These are phyloP conservation scores for Pseudoneurospora amorphoporcata DNA, from an alignment of 495 filamentous ascomycete species.

Conservation along the genomic window DNA sequence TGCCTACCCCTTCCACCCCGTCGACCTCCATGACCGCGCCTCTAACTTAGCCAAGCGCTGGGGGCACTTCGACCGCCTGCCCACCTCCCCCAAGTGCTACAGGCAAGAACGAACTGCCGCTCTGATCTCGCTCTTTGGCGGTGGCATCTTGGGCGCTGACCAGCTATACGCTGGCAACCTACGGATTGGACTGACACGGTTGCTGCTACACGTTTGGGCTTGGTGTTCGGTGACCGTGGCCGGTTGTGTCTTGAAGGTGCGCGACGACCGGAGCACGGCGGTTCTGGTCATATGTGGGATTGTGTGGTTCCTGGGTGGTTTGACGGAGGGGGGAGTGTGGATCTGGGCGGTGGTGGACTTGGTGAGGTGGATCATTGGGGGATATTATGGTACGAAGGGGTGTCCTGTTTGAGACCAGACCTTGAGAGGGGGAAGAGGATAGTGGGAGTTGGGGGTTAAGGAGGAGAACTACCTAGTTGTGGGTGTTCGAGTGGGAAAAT, in stretches of 20 bases:
- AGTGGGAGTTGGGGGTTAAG: not conserved
- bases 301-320: not conserved
- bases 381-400: not conserved
- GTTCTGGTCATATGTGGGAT: not conserved
- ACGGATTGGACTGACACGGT: not conserved
- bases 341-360: not conserved
- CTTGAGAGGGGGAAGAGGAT: not conserved
- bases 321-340: not conserved
- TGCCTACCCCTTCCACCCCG: not conserved
- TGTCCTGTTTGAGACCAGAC: not conserved
- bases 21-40: not conserved
- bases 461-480: too few relatives aligned
- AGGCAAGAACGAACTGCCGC: not conserved
- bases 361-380: not conserved
- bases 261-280: not conserved
- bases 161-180: not conserved
- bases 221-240: not conserved
- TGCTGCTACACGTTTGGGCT: not conserved
- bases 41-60: not conserved
- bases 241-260: fast-evolving
- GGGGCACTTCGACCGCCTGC: not conserved
- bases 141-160: not conserved
- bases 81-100: not conserved
- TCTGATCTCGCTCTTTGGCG: not conserved
- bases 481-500: too few relatives aligned